Percentiles rank a stretch among this genome's conserved stretches.
phyloP scores from a whole-genome alignment of 1,284 basidiomycete genomes.

The Malassezia vespertilionis region DNA sequence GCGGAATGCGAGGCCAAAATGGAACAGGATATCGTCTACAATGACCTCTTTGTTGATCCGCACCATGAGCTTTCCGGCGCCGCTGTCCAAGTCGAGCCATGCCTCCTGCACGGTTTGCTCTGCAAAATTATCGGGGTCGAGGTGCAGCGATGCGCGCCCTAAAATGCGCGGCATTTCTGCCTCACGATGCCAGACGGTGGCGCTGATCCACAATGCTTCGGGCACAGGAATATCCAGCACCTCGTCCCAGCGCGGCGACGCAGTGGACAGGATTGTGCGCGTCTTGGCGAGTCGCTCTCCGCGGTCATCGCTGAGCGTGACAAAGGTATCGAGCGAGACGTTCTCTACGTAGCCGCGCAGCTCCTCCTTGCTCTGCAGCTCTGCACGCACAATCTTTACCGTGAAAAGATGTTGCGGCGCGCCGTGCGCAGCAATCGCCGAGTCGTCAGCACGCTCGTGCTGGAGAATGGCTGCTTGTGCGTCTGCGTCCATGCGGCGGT shows the following conservation, averaged over 20 bases:
- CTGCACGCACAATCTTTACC: conserved; percentile 11
- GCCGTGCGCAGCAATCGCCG: conserved; percentile 65
- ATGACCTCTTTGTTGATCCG: conserved; percentile 97
- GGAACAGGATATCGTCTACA: conserved; percentile 93
- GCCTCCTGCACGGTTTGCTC: conserved; percentile 84
- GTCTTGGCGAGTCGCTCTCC: conserved; percentile 87
- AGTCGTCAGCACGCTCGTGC: conserved; percentile 44
- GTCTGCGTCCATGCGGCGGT: conserved; percentile 81
- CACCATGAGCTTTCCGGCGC: conserved; percentile 65
- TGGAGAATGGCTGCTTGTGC: conserved; percentile 60
- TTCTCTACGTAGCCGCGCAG: neutral
- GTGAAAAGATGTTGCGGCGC: neutral
- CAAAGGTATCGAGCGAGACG: conserved; percentile 64
- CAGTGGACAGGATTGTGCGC: conserved; percentile 82
- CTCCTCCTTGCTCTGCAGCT: neutral
- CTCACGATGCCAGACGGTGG: conserved; percentile 73
- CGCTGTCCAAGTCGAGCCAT: conserved; percentile 80
- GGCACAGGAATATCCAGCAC: conserved; percentile 82
- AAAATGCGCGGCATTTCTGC: conserved; percentile 60
- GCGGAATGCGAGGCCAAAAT: conserved; percentile 90
- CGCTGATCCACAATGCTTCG: conserved; percentile 81
- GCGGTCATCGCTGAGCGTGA: conserved; percentile 82
- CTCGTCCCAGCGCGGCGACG: conserved; percentile 90
- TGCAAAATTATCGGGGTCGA: conserved; percentile 77
- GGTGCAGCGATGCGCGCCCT: conserved; percentile 78